Base-by-base conservation (phyloP, 108 stramenopile genomes). In the Fragilaria radians region DNA sequence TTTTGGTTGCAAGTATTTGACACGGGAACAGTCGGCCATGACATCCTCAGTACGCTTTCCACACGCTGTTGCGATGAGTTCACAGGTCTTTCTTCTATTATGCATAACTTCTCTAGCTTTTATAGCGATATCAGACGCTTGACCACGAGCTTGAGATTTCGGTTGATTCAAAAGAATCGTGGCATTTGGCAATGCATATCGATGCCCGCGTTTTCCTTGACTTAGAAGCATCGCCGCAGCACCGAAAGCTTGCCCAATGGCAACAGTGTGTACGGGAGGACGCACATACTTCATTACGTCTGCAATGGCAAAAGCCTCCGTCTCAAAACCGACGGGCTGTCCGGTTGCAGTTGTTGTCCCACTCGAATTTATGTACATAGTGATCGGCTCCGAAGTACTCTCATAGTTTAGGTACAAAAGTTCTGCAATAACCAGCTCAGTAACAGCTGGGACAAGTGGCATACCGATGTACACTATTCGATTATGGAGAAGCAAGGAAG, bases 381-480 rank as follows among this genome's bases (percentile, higher is more conserved):
- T 96, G 28, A 97, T 94, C 1, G 96, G 94, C 52, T 86, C 85
- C 26, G 73, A 48, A 19, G 78, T 83, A 17, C 77, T 76, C 73
- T 96, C 95, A 64, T 95, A 96, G 63, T 98, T 97, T 25, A 98
- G 77, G 72, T 96, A 97, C 28, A 97, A 74, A 18, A 98, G 80
- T 78, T 97, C 94, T 0, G 96, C 96, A 63, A 97, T 91, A 48
- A 97, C 77, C 32, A 98, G 65, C 78, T 98, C 96, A 34, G 96
- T 97, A 4, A 98, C 96, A 18, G 95, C 92, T 14, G 95, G 91
- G 25, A 98, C 96, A 21, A 98, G 73, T 49, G 96, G 94, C 97
- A 98, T 98, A 52, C 97, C 96, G 63, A 98, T 86, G 89, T 98
- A 98, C 29, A 98, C 94, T 67, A 98, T 98, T 59, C 97, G 91